Conservation (phyloP, 192 early-diverging fungal species). For the Helicostylum pulchrum region DNA sequence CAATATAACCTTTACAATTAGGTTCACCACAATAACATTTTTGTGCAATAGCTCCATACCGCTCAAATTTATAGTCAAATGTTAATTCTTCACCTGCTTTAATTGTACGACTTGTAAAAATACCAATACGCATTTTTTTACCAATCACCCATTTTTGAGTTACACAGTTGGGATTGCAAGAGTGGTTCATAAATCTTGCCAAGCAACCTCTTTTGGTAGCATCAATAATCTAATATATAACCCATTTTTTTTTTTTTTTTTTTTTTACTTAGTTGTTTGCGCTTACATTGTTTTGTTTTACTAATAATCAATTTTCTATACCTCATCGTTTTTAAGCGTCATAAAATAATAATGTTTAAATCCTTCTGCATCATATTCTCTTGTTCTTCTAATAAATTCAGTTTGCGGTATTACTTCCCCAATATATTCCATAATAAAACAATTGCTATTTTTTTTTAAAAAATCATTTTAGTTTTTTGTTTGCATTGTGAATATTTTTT, state of each 20-base stretch:
- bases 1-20: conserved; percentile 88
- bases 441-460: conserved; percentile 54
- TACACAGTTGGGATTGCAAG: conserved; percentile 91
- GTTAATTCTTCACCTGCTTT: conserved; percentile 84
- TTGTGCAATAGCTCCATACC: conserved; percentile 87
- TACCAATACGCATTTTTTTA: conserved; percentile 86
- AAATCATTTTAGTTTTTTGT: background rate
- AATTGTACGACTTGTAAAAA: conserved; percentile 81
- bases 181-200: conserved; percentile 97
- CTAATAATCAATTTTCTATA: conserved; percentile 23
- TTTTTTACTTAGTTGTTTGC: background rate
- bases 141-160: conserved; percentile 97
- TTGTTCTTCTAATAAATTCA: conserved; percentile 79
- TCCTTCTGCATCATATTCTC: conserved; percentile 76
- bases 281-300: background rate
- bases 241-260: background rate
- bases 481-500: background rate
- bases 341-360: conserved; percentile 97
- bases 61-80: conserved; percentile 98
- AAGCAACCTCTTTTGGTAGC: conserved; percentile 89
- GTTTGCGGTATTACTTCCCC: conserved; percentile 85
- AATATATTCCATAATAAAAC: conserved; percentile 95
- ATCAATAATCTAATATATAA: conserved; percentile 74
- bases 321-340: conserved; percentile 85
- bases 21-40: conserved; percentile 87